Percentiles rank a stretch among this genome's conserved stretches.
Conservation (phyloP, 2,329 filamentous ascomycete genomes). For the Colletotrichum musicola region DNA sequence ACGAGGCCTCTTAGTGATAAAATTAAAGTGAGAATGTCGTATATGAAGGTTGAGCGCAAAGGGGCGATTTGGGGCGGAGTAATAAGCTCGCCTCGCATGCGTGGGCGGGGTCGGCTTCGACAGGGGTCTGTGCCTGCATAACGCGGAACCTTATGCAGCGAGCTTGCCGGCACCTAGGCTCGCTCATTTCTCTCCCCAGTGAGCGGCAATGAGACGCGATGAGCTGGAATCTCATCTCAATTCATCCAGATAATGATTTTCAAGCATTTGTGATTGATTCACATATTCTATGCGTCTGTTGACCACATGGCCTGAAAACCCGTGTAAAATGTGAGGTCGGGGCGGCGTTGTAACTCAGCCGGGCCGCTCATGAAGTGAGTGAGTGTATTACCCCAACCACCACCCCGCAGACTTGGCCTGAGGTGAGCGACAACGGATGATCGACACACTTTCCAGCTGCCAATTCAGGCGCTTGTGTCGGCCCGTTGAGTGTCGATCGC, state of each 20-base stretch:
- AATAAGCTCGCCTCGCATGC: too few species aligned
- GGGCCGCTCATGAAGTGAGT: background rate
- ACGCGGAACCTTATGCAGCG: slow-evolving; percentile 23
- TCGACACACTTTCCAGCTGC: background rate
- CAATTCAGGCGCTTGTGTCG: background rate
- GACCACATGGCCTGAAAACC: too few species aligned
- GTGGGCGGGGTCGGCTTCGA: background rate
- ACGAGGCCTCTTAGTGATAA: slow-evolving; percentile 5
- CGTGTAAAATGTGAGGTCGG: too few species aligned
- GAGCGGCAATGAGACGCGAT: background rate
- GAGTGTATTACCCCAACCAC: background rate
- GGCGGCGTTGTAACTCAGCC: background rate
- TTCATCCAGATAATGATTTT: background rate
- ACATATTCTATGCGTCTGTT: too few species aligned
- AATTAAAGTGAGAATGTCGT: fast-evolving
- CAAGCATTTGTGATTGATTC: too few species aligned
- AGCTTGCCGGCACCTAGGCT: slow-evolving; percentile 22
- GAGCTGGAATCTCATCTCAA: background rate
- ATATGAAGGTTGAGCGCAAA: background rate
- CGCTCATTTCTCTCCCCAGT: slow-evolving; percentile 10
- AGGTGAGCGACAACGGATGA: background rate
- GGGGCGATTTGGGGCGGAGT: too few species aligned
- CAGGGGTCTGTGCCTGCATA: background rate
- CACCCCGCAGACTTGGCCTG: background rate
- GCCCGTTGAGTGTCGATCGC: background rate